Conservation (phyloP, 805 yeast species). For the Yamadazyma philogaea region DNA sequence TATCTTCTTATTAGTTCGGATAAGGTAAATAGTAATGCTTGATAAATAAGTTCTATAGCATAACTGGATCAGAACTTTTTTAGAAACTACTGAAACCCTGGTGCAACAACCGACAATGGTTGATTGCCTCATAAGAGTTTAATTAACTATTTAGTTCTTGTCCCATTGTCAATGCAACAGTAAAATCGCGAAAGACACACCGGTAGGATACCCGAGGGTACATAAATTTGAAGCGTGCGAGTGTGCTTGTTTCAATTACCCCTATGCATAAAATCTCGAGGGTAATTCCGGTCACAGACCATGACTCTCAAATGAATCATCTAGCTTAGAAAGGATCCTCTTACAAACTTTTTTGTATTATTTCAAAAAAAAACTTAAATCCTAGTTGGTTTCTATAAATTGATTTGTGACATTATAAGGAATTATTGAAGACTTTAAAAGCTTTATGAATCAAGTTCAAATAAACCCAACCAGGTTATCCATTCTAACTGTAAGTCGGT, state of each 20-base stretch:
- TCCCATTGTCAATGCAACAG: slow-evolving; percentile 23
- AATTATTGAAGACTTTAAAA: neutral
- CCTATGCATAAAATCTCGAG: slow-evolving; percentile 1
- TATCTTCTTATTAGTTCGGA: slow-evolving; percentile 12
- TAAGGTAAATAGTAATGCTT: neutral
- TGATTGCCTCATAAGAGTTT: neutral
- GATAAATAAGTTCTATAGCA: no score
- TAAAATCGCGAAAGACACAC: slow-evolving; percentile 19
- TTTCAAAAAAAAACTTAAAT: no score
- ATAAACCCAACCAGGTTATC: slow-evolving; percentile 45
- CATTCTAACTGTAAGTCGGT: slow-evolving; percentile 52
- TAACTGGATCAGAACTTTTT: neutral
- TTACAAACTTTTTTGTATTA: no score
- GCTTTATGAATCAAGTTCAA: slow-evolving; percentile 42
- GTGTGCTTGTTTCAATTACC: no score
- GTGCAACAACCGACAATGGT: neutral
- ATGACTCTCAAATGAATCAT: slow-evolving; percentile 3
- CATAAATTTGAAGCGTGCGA: no score
- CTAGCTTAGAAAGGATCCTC: neutral
- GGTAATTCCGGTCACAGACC: slow-evolving; percentile 3
- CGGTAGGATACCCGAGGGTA: slow-evolving; percentile 16
- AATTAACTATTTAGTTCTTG: slow-evolving; percentile 20
- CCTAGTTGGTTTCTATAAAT: no score
- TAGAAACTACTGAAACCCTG: neutral
- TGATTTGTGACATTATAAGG: neutral